Evolutionary conservation across 1,139 yeast genomes (phyloP), one percentile per base, ranked within the genome.

Genomic region (Nakaseomyces glabratus): DNA sequence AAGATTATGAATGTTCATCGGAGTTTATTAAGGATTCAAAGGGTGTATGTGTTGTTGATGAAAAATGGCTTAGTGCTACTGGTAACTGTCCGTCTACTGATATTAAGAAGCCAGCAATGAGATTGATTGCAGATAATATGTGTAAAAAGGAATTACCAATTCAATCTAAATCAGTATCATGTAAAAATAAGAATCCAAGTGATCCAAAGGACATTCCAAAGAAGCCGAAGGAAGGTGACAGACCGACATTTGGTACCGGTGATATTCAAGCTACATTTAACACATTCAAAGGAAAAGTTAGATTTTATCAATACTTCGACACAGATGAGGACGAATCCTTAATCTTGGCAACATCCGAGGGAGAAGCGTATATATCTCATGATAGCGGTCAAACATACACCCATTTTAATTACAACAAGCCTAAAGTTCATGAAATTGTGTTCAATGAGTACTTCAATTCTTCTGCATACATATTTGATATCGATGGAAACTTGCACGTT

Each of bases 361-460:
- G 71, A 24, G 60, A 64, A 7, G 66, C 76, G 2, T 78, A 61
- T 47, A 68, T 84, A 10, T 82, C 95, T 1, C 81, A 76, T 49
- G 77, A 86, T 58, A 93, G 93, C 31, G 97, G 97, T 14, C 53
- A 63, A 3, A 57, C 59, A 1, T 79, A 88, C 62, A 63, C 64
- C 11, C 61, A 62, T 41, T 65, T 72, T 15, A 35, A 38, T 19
- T 60, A 62, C 24, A 77, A 39, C 6, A 43, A 68, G 15, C 6
- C 4, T 15, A 67, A 20, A 63, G 66, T 84, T 28, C 44, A 67
- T 4, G 73, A 71, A 6, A 68, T 80, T 25, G 66, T 68, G 33
- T 66, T 75, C 34, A 90, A 93, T 36, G 70, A 72, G 3, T 69
- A 65, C 41, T 69, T 69, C 46, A 69, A 77, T n/a, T 78, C 82